phyloP scores from a whole-genome alignment of 371 early-diverging fungal genomes.

The Saksenaea oblongispora region DNA sequence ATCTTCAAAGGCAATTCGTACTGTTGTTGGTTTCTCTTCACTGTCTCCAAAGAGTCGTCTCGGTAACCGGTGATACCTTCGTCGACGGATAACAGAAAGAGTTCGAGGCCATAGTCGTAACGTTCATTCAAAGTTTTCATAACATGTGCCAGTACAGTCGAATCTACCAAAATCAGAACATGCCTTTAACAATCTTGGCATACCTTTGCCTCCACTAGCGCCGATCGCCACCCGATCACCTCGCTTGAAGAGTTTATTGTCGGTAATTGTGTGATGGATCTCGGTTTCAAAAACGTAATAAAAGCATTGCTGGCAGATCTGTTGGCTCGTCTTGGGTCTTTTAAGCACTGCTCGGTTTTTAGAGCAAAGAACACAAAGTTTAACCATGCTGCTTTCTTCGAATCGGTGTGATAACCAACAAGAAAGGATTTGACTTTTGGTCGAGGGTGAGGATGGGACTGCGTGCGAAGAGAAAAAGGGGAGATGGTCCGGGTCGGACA shows the following conservation, averaged over 20 bases:
- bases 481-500: too few species aligned
- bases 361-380: slow-evolving; percentile 55
- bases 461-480: too few species aligned
- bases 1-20: slow-evolving; percentile 93
- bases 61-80: slow-evolving; percentile 99
- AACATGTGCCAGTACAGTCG: slow-evolving; percentile 98
- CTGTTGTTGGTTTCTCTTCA: slow-evolving; percentile 94
- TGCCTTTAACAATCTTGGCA: background rate
- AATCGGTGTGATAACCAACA: too few species aligned
- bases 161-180: slow-evolving; percentile 65
- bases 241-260: slow-evolving; percentile 81
- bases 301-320: slow-evolving; percentile 96
- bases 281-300: slow-evolving; percentile 95
- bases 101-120: slow-evolving; percentile 91
- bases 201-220: slow-evolving; percentile 98
- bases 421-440: too few species aligned
- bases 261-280: slow-evolving; percentile 93
- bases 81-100: slow-evolving; percentile 96
- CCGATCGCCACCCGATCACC: slow-evolving; percentile 97
- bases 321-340: slow-evolving; percentile 93
- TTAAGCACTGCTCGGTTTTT: slow-evolving; percentile 80
- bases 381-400: slow-evolving; percentile 24
- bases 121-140: slow-evolving; percentile 95
- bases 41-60: slow-evolving; percentile 98
- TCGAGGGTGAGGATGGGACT: too few species aligned